Evolutionary conservation across 768 basidiomycete species (phyloP).

Genomic region (Podaxis carcinomalis): DNA sequence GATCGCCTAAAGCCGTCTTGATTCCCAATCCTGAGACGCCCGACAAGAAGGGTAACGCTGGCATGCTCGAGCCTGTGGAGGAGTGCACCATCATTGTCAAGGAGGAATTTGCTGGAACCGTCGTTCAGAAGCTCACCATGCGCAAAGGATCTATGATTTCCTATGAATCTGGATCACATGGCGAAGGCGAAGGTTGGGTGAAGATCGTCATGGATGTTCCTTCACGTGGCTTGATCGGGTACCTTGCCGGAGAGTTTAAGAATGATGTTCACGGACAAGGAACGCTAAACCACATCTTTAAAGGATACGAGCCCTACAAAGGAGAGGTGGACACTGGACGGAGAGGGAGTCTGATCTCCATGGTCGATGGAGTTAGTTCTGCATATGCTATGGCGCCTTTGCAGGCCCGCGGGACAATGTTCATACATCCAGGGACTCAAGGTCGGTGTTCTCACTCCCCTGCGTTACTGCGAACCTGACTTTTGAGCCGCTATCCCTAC

Average conservation of each 20-base stretch:
- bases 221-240: constrained; percentile 44
- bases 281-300: constrained; percentile 51
- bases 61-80: constrained; percentile 43
- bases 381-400: constrained; percentile 47
- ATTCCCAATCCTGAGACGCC: constrained; percentile 33
- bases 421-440: constrained; percentile 39
- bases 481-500: not conserved
- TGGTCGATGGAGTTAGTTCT: constrained; percentile 34
- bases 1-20: constrained; percentile 48
- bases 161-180: constrained; percentile 33
- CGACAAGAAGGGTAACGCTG: constrained; percentile 20
- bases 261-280: constrained; percentile 49
- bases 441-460: constrained; percentile 22
- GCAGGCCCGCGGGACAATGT: constrained; percentile 43
- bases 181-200: constrained; percentile 42
- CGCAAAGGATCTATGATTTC: constrained; percentile 43
- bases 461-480: not conserved
- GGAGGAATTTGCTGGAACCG: constrained; percentile 43
- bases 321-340: constrained; percentile 38
- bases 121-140: constrained; percentile 49
- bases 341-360: constrained; percentile 44
- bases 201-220: constrained; percentile 46
- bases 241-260: constrained; percentile 49
- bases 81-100: constrained; percentile 40
- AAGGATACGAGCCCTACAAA: constrained; percentile 32